Conservation (phyloP, 148 eudicot species). For the Heliosperma pusillum region DNA sequence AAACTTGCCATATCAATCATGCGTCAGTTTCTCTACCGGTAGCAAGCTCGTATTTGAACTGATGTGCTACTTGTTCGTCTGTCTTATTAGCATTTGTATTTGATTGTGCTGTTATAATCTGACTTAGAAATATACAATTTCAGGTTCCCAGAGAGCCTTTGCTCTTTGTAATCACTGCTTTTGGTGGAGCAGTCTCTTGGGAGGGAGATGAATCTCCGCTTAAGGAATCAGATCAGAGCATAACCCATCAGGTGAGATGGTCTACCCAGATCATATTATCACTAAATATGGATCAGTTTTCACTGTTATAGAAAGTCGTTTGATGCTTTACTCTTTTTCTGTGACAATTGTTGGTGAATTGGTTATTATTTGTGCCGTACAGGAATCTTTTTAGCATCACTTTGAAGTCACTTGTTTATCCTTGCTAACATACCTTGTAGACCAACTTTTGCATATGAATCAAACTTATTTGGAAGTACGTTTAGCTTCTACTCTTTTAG, state of each 20-base stretch:
- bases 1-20: neutral
- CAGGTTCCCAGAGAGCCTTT: conserved; percentile 92
- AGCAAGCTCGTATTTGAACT: neutral
- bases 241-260: conserved; percentile 68
- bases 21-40: neutral
- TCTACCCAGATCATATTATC: neutral
- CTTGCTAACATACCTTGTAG: neutral
- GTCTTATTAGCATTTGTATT: neutral
- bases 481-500: neutral
- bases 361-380: too few species aligned
- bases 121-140: conserved; percentile 6
- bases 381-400: neutral
- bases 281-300: neutral
- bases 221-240: conserved; percentile 61
- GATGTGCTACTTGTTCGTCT: conserved; percentile 1
- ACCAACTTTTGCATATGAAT: neutral
- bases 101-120: neutral
- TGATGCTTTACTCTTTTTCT: neutral
- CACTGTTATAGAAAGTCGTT: neutral
- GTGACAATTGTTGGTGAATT: too few species aligned
- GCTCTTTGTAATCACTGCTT: conserved; percentile 86
- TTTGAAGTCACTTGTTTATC: neutral
- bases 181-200: conserved; percentile 95
- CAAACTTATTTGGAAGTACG: neutral
- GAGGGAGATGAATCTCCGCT: conserved; percentile 93